Base-by-base conservation (phyloP, 2,329 filamentous ascomycete genomes). In the Cladobotryum protrusum region DNA sequence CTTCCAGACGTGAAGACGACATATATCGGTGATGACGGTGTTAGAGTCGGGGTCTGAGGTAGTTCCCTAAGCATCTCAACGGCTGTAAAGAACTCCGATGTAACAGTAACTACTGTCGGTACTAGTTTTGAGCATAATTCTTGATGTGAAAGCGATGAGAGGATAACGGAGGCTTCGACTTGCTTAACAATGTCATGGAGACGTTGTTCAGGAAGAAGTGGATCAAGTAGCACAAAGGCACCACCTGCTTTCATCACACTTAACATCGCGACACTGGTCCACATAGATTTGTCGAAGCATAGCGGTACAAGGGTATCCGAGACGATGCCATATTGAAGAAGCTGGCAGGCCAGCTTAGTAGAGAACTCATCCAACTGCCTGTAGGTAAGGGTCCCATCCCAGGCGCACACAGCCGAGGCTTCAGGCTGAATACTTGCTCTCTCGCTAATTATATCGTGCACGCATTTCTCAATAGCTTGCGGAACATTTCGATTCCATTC, bases 1-100 rank as follows among this genome's bases (percentile, higher is more conserved):
- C 71, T 75, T 17, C 74, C 74, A 17, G 73, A 76, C 29, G 74
- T 77, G 56, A 75, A 76, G 60, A 76, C 74, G 54, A 75, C 72
- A 24, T 58, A 58, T 3, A 44, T 48, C n/a, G 51, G 52, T n/a
- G 39, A 48, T 2, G 36, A 24, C 2, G 52, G 32, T 9, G 49
- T 32, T 14, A 17, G 40, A 9, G 24, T 41, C 20, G 24, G 11
- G 24, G 6, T 29, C 6, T 8, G 24, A 8, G 24, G 24, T 9
- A 2, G 24, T 29, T 29, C 2, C 2, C 6, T 29, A 9, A 2
- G 24, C 6, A 8, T 4, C 2, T 29, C 24, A 9, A 4, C 11
- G 11, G 7, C 11, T 8, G 24, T 8, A 29, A 29, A 8, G 6
- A 29, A 8, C 6, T 29, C 24, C 24, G 2, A 29, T 8, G 24